Base-by-base conservation (phyloP, 345 rosid species). In the Syzygium jambos region DNA sequence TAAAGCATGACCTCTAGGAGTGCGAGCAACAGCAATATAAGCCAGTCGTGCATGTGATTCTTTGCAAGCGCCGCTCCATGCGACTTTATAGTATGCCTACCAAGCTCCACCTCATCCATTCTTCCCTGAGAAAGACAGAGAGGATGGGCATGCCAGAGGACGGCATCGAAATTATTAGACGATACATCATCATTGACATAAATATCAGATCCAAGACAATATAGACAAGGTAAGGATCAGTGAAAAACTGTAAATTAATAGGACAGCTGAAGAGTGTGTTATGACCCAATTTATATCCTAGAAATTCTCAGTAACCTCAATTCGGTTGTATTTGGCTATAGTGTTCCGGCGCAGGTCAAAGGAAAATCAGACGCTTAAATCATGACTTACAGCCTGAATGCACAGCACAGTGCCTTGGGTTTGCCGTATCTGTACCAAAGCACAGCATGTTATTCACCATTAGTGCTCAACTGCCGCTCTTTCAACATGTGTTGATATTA, bases 11-110 rank as follows among this genome's bases (percentile, higher is more conserved):
- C 78, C 87, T 91, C 96, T 51, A 93, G 90, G 86, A 86, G 90
- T 1, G 53, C 88, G 52, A 96, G 95, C 46, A 96, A 90, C 85
- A 95, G 78, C 15, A 97, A 87, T 85, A 96, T 95, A 68, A 97
- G 85, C 99, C 98, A 97, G 87, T 97, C 99, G 52, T 94, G 94
- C 80, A 89, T 51, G 89, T 93, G 96, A 86, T 90, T 89, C 88
- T 89, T 84, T 2, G 96, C 98, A 29, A 97, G 89, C 77, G 84
- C 91, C 2, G 90, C 93, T 88, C 98, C 98, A 90, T 93, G 95
- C 43, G 93, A 89, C 63, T 55, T 93, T 19, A 96, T 92, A 0
- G 94, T 92, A 90, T 94, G 92, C 17, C 91, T 85, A 1, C 94
- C 92, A 21, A 87, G 53, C 88, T 90, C 93, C 90, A 73, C 46